Evolutionary conservation across 257 asterid genomes (phyloP), one percentile per base, ranked within the genome.

Genomic region (Solanum medicagineum): DNA sequence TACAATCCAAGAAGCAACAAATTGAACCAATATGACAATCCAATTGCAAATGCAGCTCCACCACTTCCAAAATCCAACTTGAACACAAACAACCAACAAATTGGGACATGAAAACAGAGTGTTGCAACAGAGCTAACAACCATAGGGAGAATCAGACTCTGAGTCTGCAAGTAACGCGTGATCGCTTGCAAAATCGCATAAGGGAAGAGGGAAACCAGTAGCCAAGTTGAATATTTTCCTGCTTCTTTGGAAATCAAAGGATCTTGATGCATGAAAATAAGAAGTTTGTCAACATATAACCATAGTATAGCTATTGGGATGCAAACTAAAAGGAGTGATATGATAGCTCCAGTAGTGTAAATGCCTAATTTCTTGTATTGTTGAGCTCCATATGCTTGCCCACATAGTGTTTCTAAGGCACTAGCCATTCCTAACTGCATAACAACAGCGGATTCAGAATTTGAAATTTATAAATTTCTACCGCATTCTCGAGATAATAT

Each of bases 301-400:
- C 88, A 83, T 19, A 86, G 77, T 32, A 73, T 16, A 73, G 86
- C 51, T 42, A 86, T 56, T 36, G 88, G 88, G 19, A 86, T 86
- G 69, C 88, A 83, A 22, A 73, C 84, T 0, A 86, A 10, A 73
- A 83, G 66, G 9, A 86, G 84, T 60, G 86, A 71, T 47, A 86
- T 66, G 3, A 83, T 83, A 17, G 86, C 84, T 13, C 77, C 81
- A 70, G 51, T 69, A 11, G 84, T 82, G 24, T 86, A 70, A 6
- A 69, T 71, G 36, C 88, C 86, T 20, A 86, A 49, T 59, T 86
- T 86, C 1, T 71, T 56, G 66, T 71, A 83, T 32, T 82, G 88
- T 73, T 40, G 45, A 40, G 84, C 88, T 32, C 88, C 88, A 83
- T 59, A 83, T 7, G 88, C 88, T 83, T 83, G 88, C 4, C 88